Conservation (phyloP, 2,329 filamentous ascomycete genomes). For the Camptophora hylomeconis region DNA sequence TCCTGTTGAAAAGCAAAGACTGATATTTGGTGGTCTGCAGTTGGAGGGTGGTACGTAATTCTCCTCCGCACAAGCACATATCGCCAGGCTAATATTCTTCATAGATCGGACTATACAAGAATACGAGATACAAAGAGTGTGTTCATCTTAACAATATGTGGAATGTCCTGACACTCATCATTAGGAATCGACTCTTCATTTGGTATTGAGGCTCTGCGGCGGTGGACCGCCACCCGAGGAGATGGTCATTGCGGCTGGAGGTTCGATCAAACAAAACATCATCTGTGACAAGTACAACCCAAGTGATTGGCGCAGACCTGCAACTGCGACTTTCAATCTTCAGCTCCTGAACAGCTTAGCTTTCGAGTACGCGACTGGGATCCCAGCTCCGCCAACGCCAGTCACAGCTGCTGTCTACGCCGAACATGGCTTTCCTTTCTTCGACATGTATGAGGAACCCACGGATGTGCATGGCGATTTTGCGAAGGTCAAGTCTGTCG, state of each 20-base stretch:
- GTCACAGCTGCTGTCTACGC: constrained; percentile 25
- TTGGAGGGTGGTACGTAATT: too few relatives aligned
- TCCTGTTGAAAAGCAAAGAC: background rate
- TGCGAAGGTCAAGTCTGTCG: background rate
- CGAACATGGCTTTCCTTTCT: constrained; percentile 25
- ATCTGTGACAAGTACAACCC: constrained; percentile 17
- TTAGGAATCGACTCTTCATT: constrained; percentile 9
- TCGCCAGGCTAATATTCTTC: constrained; percentile 1
- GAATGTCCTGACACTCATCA: too few relatives aligned
- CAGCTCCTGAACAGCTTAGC: constrained; percentile 12
- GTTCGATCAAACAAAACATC: constrained; percentile 30
- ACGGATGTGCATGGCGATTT: background rate
- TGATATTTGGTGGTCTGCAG: too few relatives aligned
- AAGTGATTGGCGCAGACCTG: constrained; percentile 20
- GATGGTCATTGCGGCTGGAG: constrained; percentile 29
- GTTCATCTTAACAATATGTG: too few relatives aligned
- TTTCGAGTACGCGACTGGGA: constrained; percentile 23
- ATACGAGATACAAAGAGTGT: too few relatives aligned
- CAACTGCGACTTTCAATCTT: constrained; percentile 17
- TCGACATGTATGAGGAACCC: constrained; percentile 15
- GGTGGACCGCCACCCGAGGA: constrained; percentile 5
- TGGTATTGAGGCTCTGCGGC: constrained; percentile 15
- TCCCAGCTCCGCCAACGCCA: constrained; percentile 22
- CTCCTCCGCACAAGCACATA: too few relatives aligned
- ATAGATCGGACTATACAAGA: constrained; percentile 1